phyloP scores from a whole-genome alignment of 495 filamentous ascomycete species.

The Tuber melanosporum region DNA sequence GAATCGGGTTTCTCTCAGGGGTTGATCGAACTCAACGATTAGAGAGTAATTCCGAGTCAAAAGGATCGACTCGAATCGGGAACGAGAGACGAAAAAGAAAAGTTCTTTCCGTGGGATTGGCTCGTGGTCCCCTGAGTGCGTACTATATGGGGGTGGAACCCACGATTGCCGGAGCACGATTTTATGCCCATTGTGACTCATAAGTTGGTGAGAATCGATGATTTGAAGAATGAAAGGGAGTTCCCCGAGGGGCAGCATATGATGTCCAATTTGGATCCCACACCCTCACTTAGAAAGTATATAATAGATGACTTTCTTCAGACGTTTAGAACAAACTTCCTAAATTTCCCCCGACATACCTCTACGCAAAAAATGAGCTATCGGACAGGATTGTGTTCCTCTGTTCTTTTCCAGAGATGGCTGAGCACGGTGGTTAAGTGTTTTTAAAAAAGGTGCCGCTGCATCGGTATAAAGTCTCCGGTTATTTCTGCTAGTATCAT shows the following conservation, averaged over 20 bases:
- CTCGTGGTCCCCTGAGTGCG: background rate
- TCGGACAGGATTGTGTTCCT: background rate
- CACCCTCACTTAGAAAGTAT: background rate
- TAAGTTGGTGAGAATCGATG: background rate
- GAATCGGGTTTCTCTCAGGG: background rate
- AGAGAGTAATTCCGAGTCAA: background rate
- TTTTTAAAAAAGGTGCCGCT: background rate
- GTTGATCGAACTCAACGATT: background rate
- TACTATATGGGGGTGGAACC: background rate
- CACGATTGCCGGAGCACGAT: background rate
- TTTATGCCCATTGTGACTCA: background rate
- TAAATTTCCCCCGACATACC: background rate
- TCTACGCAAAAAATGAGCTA: background rate
- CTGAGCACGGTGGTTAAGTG: background rate
- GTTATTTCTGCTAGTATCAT: background rate
- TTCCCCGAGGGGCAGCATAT: background rate
- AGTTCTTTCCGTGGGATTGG: background rate
- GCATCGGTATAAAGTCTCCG: no score
- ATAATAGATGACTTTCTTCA: background rate
- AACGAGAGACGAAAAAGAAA: background rate
- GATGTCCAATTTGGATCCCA: background rate
- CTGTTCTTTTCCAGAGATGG: background rate
- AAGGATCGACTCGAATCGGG: background rate
- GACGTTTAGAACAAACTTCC: background rate
- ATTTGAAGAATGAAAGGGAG: background rate